These are phyloP conservation scores for Sungouiozyma intestinalis DNA, from an alignment of 805 yeast genomes.

Conservation along the genomic window DNA sequence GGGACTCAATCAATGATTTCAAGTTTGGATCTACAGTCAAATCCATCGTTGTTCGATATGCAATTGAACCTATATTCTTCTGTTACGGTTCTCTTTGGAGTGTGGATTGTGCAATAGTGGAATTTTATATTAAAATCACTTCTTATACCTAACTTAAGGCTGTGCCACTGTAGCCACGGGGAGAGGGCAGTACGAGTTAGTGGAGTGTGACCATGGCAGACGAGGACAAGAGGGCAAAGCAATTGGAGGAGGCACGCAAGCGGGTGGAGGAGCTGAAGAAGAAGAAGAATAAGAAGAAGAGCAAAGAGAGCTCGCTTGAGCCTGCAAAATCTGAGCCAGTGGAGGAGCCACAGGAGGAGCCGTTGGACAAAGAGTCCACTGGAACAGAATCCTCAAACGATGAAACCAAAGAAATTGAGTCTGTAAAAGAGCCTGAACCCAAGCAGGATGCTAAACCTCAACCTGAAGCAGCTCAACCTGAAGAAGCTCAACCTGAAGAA, in stretches of 20 bases:
- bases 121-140: too few relatives aligned
- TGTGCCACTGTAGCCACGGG: too few relatives aligned
- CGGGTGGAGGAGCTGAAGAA: conserved; percentile 62
- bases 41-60: too few relatives aligned
- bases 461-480: conserved; percentile 1
- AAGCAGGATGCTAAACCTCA: conserved; percentile 4
- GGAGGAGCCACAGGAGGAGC: conserved; percentile 18
- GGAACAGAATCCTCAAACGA: conserved; percentile 2
- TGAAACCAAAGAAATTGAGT: conserved; percentile 6
- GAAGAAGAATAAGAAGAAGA: conserved; percentile 40
- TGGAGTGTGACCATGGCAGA: conserved; percentile 26
- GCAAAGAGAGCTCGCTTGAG: conserved; percentile 29
- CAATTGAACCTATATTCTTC: too few relatives aligned
- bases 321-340: conserved; percentile 8
- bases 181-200: background rate
- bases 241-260: conserved; percentile 65
- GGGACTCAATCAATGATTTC: conserved; percentile 54
- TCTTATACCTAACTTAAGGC: too few relatives aligned
- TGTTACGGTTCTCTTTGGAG: too few relatives aligned
- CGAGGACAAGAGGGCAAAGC: conserved; percentile 40
- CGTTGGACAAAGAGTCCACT: conserved; percentile 5
- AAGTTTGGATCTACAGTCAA: conserved; percentile 63
- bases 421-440: conserved; percentile 5
- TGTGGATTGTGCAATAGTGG: too few relatives aligned
- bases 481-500: conserved; percentile 3